Conservation (phyloP, 1,284 basidiomycete species). For the Quambalaria eucalypti region DNA sequence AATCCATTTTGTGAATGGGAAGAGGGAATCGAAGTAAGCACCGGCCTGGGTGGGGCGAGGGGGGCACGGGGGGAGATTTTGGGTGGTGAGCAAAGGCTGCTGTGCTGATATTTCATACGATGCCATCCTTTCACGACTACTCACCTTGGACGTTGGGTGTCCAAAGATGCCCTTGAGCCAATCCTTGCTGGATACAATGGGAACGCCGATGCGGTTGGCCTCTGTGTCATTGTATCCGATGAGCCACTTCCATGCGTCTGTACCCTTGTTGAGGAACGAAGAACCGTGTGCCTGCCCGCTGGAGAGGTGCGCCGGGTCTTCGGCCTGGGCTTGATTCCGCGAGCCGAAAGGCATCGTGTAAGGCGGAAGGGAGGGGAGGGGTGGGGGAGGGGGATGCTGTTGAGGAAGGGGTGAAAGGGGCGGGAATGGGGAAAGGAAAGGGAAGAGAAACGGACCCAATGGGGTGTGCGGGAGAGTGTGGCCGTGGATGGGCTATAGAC, state of each 20-base stretch:
- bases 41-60: too few species aligned
- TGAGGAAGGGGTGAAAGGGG: not conserved
- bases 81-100: not conserved
- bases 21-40: conserved; percentile 39
- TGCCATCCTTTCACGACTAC: not conserved
- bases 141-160: conserved; percentile 17
- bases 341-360: not conserved
- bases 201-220: conserved; percentile 40
- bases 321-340: not conserved
- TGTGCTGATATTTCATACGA: not conserved
- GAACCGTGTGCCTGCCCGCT: not conserved
- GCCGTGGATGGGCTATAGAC: too few species aligned
- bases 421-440: too few species aligned
- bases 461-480: not conserved
- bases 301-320: not conserved
- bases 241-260: conserved; percentile 9
- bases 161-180: conserved; percentile 25
- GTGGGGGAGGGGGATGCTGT: not conserved
- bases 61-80: not conserved
- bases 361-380: not conserved
- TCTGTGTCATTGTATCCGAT: conserved; percentile 39
- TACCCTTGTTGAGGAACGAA: not conserved
- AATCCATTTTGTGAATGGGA: conserved; percentile 47
- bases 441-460: too few species aligned
- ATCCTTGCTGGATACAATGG: conserved; percentile 37